Evolutionary conservation across 2,329 filamentous ascomycete genomes (phyloP).

Genomic region (Fusarium nisikadoi): DNA sequence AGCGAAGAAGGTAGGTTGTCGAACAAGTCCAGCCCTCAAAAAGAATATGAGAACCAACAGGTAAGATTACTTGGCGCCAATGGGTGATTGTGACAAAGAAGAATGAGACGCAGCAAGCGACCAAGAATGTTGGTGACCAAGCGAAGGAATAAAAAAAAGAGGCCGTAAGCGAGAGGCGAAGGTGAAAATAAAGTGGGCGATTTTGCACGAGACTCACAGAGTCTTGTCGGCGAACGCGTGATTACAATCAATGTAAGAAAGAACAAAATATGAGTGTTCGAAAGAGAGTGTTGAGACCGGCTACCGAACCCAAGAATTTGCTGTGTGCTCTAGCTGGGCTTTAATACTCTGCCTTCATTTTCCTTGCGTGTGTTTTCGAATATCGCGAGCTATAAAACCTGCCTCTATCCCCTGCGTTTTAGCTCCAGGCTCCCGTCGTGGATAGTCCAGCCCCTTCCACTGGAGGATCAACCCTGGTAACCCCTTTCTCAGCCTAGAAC

Average conservation of each 20-base stretch:
- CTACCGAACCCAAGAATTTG: constrained; percentile 20
- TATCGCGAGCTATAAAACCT: constrained; percentile 28
- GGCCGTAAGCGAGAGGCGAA: constrained; percentile 33
- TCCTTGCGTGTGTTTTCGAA: constrained; percentile 5
- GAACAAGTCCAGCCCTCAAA: background rate
- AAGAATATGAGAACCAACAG: background rate
- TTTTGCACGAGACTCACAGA: constrained; percentile 35
- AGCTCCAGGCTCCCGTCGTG: constrained; percentile 19
- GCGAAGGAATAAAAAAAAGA: constrained; percentile 6
- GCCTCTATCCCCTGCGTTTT: constrained; percentile 17
- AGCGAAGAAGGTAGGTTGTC: constrained; percentile 28
- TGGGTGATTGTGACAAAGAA: background rate
- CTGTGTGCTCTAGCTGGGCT: constrained; percentile 19
- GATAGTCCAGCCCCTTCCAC: constrained; percentile 16
- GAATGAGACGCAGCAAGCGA: background rate
- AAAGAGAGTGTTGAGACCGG: constrained; percentile 36
- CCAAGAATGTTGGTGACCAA: background rate
- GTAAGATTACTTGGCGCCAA: constrained; percentile 9
- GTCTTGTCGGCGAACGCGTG: constrained; percentile 12
- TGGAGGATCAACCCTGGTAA: constrained; percentile 13
- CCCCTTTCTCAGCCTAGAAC: constrained; percentile 28
- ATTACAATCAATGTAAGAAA: constrained; percentile 29
- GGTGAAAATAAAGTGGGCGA: constrained; percentile 20
- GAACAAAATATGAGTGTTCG: constrained; percentile 3
- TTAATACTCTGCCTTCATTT: constrained; percentile 30